phyloP scores from a whole-genome alignment of 345 rosid genomes.

The Xanthoceras sorbifolium region DNA sequence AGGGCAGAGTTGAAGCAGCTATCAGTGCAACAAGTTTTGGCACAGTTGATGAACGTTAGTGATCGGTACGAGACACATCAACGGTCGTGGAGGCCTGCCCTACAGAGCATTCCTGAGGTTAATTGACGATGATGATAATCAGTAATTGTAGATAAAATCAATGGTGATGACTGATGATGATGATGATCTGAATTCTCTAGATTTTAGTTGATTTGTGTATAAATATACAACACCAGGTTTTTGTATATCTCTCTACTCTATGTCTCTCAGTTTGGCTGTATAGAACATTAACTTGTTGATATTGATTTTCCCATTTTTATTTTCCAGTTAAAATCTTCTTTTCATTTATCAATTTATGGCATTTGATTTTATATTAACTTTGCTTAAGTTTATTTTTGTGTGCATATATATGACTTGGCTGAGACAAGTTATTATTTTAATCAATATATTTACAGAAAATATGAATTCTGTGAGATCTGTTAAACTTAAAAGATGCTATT shows the following conservation, averaged over 20 bases:
- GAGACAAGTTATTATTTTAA: no score
- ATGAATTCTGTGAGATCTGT: no score
- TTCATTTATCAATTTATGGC: neutral
- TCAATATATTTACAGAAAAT: no score
- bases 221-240: neutral
- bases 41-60: conserved; percentile 31
- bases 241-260: neutral
- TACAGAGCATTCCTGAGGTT: conserved; percentile 64
- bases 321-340: neutral
- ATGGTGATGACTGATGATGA: neutral
- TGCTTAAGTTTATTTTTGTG: no score
- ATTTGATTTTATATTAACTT: neutral
- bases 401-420: no score
- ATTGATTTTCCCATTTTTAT: neutral
- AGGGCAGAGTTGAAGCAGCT: conserved; percentile 40
- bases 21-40: conserved; percentile 45
- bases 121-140: neutral
- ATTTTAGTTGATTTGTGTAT: neutral
- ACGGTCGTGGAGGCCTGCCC: conserved; percentile 58
- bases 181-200: neutral
- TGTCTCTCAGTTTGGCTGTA: neutral
- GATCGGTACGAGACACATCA: conserved; percentile 29
- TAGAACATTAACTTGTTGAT: neutral
- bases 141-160: neutral
- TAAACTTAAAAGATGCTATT: no score